These are phyloP conservation scores for Cladophialophora psammophila DNA, from an alignment of 2,329 filamentous ascomycete genomes.

Conservation along the genomic window DNA sequence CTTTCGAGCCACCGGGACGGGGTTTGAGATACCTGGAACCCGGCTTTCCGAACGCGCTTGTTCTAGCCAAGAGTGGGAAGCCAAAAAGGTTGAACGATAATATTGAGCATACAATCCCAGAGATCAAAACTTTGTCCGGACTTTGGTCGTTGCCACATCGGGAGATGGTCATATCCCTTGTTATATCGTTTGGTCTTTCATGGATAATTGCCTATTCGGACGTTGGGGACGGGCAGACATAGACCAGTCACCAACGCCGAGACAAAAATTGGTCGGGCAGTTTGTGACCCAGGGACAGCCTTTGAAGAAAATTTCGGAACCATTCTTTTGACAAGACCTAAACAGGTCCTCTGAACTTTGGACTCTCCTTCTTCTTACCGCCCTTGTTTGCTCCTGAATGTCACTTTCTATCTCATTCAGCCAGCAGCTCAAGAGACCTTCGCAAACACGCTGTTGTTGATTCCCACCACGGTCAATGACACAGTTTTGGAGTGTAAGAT, in stretches of 20 bases:
- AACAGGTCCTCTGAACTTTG: background rate
- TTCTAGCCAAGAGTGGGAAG: background rate
- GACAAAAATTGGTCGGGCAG: background rate
- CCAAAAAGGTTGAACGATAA: too few relatives aligned
- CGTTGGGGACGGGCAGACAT: background rate
- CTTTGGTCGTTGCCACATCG: background rate
- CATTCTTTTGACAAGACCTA: background rate
- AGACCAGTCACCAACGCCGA: background rate
- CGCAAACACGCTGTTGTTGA: background rate
- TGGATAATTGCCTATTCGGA: background rate
- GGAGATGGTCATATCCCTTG: background rate
- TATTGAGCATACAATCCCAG: background rate
- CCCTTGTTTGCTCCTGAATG: background rate
- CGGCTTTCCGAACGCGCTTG: background rate
- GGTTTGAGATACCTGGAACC: background rate
- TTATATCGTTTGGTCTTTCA: background rate
- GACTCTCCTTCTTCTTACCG: background rate
- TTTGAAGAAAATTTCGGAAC: background rate
- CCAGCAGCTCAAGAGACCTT: background rate
- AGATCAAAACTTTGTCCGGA: background rate
- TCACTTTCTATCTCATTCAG: background rate
- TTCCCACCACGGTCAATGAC: background rate
- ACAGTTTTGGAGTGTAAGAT: background rate
- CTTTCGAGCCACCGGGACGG: background rate
- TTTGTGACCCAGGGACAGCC: background rate